Percentiles rank a stretch among this genome's conserved stretches.
phyloP scores from a whole-genome alignment of 352 stramenopile genomes.

The Pythium aquatile region DNA sequence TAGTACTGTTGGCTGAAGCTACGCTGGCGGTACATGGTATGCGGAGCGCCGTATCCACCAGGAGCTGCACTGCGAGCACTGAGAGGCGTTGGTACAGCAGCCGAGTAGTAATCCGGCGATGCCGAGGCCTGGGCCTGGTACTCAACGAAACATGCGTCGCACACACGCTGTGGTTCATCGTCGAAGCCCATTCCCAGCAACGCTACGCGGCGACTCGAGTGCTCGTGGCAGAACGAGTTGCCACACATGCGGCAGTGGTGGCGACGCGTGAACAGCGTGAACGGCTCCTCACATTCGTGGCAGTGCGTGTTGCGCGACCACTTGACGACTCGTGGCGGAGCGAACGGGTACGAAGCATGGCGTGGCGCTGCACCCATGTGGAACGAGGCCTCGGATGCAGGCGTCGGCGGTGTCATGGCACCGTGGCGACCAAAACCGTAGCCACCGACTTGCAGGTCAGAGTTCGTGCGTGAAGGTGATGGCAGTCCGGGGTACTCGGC shows the following conservation, averaged over 20 bases:
- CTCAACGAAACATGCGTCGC: constrained; percentile 81
- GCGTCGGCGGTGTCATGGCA: constrained; percentile 24
- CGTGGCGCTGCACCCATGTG: constrained; percentile 18
- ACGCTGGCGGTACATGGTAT: constrained; percentile 24
- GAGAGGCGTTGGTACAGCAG: constrained; percentile 15
- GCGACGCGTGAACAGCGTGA: constrained; percentile 80
- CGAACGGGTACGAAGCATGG: constrained; percentile 31
- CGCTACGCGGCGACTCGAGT: constrained; percentile 73
- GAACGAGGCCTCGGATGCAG: constrained; percentile 25
- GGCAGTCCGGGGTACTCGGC: constrained; percentile 20
- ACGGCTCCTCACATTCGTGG: constrained; percentile 81
- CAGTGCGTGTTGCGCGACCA: constrained; percentile 80
- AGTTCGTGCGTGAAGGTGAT: constrained; percentile 30
- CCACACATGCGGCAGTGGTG: constrained; percentile 88
- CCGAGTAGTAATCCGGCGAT: constrained; percentile 27
- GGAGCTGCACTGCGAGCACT: constrained; percentile 20
- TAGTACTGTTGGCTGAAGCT: constrained; percentile 32
- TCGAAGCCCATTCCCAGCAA: constrained; percentile 81
- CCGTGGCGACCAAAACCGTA: constrained; percentile 22
- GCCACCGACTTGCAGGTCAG: constrained; percentile 20
- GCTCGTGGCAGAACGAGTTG: constrained; percentile 85
- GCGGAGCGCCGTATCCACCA: constrained; percentile 6
- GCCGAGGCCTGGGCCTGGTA: constrained; percentile 45
- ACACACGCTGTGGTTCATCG: constrained; percentile 82
- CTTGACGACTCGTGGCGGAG: constrained; percentile 50